These are phyloP conservation scores for Ricinus communis DNA, from an alignment of 345 rosid genomes.

Conservation along the genomic window DNA sequence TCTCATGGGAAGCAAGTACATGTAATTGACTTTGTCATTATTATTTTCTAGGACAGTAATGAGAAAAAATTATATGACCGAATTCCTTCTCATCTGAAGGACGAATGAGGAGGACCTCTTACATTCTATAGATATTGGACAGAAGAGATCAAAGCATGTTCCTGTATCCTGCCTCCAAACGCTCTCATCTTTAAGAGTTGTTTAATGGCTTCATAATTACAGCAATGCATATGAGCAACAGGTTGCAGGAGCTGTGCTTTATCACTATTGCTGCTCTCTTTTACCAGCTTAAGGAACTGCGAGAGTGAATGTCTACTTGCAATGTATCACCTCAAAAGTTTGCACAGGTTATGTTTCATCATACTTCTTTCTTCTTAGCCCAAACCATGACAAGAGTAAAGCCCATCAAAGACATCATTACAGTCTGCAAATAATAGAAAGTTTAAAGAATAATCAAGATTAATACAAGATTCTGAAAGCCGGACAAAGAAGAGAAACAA, in stretches of 20 bases:
- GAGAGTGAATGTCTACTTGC: not conserved
- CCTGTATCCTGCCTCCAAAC: not conserved
- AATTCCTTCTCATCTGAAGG: too few species aligned
- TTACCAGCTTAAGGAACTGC: not conserved
- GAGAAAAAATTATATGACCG: too few species aligned
- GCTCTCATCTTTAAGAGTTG: not conserved
- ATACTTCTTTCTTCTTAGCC: conserved; percentile 47
- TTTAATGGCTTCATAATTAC: not conserved
- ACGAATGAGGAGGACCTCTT: too few species aligned
- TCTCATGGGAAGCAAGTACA: too few species aligned
- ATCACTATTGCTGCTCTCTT: not conserved
- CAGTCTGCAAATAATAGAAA: conserved; percentile 63
- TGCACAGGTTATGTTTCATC: not conserved
- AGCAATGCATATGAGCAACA: not conserved
- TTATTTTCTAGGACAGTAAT: too few species aligned
- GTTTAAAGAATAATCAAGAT: not conserved
- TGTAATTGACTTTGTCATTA: too few species aligned
- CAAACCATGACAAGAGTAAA: conserved; percentile 83
- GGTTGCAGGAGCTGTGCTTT: not conserved
- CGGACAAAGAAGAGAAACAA: not conserved
- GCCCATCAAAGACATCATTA: conserved; percentile 95
- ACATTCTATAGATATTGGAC: too few species aligned
- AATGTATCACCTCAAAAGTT: not conserved
- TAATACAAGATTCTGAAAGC: not conserved
- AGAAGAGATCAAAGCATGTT: not conserved